phyloP scores from a whole-genome alignment of 306 rosid species.

The Quercus variabilis region DNA sequence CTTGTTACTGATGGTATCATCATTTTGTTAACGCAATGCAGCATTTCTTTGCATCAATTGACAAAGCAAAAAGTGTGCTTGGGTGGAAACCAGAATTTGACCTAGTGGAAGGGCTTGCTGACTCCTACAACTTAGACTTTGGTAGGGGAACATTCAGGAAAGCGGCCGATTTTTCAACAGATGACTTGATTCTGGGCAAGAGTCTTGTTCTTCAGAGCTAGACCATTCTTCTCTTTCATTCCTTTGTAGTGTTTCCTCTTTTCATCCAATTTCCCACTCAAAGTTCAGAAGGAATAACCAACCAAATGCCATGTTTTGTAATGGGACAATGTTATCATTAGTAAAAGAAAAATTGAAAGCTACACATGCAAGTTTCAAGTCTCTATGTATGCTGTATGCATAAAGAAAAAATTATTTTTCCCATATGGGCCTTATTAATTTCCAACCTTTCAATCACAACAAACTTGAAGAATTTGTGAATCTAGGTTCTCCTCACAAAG shows the following conservation, averaged over 20 bases:
- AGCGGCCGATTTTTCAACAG: slow-evolving; percentile 87
- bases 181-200: slow-evolving; percentile 92
- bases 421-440: background rate
- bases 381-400: background rate
- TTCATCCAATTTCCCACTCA: slow-evolving; percentile 7
- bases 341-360: background rate
- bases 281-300: background rate
- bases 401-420: background rate
- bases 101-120: slow-evolving; percentile 83
- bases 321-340: background rate
- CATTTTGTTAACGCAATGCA: slow-evolving; percentile 23
- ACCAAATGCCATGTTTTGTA: background rate
- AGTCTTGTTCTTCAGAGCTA: slow-evolving; percentile 57
- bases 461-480: background rate
- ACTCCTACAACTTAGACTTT: slow-evolving; percentile 84
- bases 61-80: slow-evolving; percentile 80
- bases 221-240: background rate
- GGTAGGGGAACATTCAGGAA: slow-evolving; percentile 90
- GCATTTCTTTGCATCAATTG: slow-evolving; percentile 94
- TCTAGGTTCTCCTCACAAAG: too few relatives aligned
- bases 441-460: background rate
- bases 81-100: slow-evolving; percentile 76
- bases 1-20: background rate
- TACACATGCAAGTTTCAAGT: background rate
- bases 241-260: slow-evolving; percentile 8